A percentile compares a stretch with the other conserved stretches of the same genome.
Evolutionary conservation across 345 rosid species (phyloP).

Genomic region (Citrus unshiu): DNA sequence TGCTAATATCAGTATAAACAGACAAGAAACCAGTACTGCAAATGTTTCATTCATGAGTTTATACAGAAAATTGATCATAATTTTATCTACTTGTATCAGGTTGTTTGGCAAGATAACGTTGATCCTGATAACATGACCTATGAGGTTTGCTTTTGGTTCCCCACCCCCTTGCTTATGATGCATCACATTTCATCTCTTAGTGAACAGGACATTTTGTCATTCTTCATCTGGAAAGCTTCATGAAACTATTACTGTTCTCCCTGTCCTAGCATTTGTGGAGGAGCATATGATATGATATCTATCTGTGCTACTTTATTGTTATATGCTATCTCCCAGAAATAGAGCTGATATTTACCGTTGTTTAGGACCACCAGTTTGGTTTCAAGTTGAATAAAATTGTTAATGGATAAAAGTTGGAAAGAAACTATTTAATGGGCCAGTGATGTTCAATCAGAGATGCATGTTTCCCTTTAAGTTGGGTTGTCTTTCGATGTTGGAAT

Average conservation of each 20-base stretch:
- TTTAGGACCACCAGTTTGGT: not conserved
- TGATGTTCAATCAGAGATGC: not conserved
- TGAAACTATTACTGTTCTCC: not conserved
- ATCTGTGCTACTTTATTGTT: not conserved
- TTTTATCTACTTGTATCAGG: conserved; percentile 33
- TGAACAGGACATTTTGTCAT: not conserved
- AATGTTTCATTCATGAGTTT: not conserved
- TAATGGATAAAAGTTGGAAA: not conserved
- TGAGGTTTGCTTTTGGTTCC: conserved; percentile 45
- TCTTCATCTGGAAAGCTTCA: not conserved
- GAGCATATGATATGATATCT: not conserved
- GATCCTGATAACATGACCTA: conserved; percentile 74
- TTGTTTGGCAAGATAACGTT: conserved; percentile 53
- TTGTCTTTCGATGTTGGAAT: not conserved
- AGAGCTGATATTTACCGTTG: not conserved
- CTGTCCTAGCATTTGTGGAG: not conserved
- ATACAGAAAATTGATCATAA: not conserved
- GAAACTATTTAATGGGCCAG: not conserved
- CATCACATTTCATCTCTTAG: not conserved
- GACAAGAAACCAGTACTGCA: not conserved
- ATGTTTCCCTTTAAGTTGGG: not conserved
- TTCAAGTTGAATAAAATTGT: not conserved
- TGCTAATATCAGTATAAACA: not conserved
- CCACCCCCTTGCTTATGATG: not conserved
- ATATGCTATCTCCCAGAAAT: not conserved